Evolutionary conservation across 2,329 filamentous ascomycete species (phyloP).

Genomic region (Aspergillus piperis): DNA sequence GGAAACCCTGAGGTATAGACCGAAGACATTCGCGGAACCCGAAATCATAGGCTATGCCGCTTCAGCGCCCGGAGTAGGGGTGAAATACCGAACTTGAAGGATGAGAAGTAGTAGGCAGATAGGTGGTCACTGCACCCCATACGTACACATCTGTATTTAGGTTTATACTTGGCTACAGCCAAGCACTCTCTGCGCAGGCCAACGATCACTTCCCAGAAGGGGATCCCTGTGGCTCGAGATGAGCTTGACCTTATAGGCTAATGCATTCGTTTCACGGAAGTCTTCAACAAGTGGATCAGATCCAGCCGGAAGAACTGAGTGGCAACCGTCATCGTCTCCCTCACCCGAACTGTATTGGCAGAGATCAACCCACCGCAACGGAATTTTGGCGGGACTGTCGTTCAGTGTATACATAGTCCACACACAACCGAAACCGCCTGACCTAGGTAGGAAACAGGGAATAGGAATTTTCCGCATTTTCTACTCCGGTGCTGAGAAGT

Average conservation of each 20-base stretch:
- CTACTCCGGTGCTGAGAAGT: not conserved
- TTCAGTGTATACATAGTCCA: not conserved
- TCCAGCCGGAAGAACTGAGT: not conserved
- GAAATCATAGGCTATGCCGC: constrained; percentile 43
- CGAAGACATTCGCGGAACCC: constrained; percentile 44
- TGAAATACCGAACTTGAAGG: not conserved
- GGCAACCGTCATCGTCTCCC: not conserved
- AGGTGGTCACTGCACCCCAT: not conserved
- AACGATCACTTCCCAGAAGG: not conserved
- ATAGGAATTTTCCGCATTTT: not conserved
- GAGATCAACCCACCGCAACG: not conserved
- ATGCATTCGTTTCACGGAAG: not conserved
- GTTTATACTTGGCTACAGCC: not conserved
- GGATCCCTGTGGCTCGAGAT: not conserved
- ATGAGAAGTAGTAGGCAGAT: not conserved
- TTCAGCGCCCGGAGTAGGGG: not conserved
- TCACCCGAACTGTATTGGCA: not conserved
- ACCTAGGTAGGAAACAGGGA: not conserved
- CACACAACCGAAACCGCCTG: not conserved
- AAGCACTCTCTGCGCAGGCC: not conserved
- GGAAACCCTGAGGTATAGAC: constrained; percentile 35
- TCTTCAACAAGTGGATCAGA: not conserved
- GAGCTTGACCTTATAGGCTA: not conserved
- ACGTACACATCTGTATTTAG: not conserved
- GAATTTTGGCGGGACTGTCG: not conserved